Percentiles rank a stretch among this genome's conserved stretches.
Conservation (phyloP, 306 rosid species). For the Canavalia gladiata region DNA sequence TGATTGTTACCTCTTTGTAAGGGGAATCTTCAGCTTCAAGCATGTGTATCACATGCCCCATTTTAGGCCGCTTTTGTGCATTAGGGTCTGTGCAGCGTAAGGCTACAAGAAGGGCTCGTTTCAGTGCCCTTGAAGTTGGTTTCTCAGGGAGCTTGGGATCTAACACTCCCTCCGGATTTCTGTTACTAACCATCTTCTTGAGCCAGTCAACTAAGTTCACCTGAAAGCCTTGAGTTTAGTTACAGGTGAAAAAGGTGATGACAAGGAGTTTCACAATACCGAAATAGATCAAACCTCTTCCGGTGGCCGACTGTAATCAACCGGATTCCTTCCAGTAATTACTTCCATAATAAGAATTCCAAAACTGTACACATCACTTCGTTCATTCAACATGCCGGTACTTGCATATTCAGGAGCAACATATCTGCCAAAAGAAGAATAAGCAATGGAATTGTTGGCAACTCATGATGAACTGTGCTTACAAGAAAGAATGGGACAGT, state of each 20-base stretch:
- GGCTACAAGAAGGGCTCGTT: conserved; percentile 89
- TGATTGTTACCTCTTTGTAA: conserved; percentile 69
- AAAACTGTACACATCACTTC: conserved; percentile 88
- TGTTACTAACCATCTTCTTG: conserved; percentile 82
- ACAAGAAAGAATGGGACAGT: background rate
- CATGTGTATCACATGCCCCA: conserved; percentile 94
- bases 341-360: conserved; percentile 94
- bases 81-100: conserved; percentile 87
- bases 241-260: conserved; percentile 17
- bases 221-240: conserved; percentile 56
- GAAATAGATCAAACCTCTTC: conserved; percentile 71
- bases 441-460: background rate
- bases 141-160: conserved; percentile 86
- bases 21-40: conserved; percentile 90
- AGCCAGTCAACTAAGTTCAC: conserved; percentile 92
- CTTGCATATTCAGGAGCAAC: conserved; percentile 97
- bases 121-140: conserved; percentile 79
- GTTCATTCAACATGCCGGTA: conserved; percentile 91
- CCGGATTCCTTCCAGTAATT: conserved; percentile 92
- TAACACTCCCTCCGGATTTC: conserved; percentile 83
- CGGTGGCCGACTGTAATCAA: conserved; percentile 76
- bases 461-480: background rate
- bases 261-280: conserved; percentile 18
- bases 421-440: conserved; percentile 64
- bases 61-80: conserved; percentile 83